Base-by-base conservation (phyloP, 139 green algal genomes). In the Yamagishiella unicocca region DNA sequence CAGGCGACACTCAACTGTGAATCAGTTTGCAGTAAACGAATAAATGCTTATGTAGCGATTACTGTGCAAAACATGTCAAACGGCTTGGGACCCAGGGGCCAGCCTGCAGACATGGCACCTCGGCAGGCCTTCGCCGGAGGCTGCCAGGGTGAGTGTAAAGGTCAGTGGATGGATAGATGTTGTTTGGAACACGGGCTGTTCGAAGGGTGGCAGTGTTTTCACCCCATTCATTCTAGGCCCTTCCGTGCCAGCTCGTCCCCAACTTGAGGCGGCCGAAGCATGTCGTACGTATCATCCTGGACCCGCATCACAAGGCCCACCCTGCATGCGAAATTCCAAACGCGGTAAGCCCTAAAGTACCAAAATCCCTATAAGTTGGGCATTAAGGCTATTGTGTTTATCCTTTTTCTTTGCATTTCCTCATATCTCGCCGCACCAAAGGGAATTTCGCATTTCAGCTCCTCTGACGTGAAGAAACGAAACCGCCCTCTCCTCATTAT, bases 271-370 rank as follows among this genome's bases (percentile, higher is more conserved):
- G 38, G 38, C 40, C 22, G 21, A 24, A 24, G 21, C 21, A n/a
- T n/a, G 70, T 78, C 70, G 70, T 78, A 78, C 70, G 14, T 58
- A 78, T 78, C 70, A 31, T 24, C 19, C 10, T 29, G 14, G 55
- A 66, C 55, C 19, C 21, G 55, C 14, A 29, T 8, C 55, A 66
- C 55, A 66, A 66, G 55, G 55, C 55, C 55, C 55, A 24, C 55
- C 19, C 12, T 58, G 50, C 12, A 12, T 58, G n/a, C 17, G 50
- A 25, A 58, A 58, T 58, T 58, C 50, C 12, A 25, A 25, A 12
- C 50, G 50, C 17, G 50, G 50, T 17, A 58, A 58, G 50, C 50
- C 50, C 50, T 58, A 58, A 58, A 25, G 50, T 17, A 12, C 12
- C 12, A 58, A 12, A 58, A 58, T 58, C 17, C 12, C 50, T 25